These are phyloP conservation scores for Alternaria atra DNA, from an alignment of 2,329 filamentous ascomycete species.

Conservation along the genomic window DNA sequence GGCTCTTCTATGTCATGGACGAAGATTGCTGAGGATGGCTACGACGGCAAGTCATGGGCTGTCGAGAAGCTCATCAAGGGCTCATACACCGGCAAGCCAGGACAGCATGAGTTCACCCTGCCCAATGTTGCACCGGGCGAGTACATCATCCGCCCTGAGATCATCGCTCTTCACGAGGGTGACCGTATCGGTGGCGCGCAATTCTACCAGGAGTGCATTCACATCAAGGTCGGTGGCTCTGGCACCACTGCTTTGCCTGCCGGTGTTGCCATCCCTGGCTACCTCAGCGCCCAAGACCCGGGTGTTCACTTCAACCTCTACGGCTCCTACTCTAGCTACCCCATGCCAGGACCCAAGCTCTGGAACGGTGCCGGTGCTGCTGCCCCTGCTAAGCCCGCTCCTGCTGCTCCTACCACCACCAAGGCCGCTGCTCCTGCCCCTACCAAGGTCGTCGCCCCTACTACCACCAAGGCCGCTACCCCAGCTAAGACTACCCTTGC, in stretches of 20 bases:
- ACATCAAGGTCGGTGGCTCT: slow-evolving; percentile 51
- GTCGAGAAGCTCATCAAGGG: slow-evolving; percentile 50
- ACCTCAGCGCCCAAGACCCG: slow-evolving; percentile 51
- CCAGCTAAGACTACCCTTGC: slow-evolving; percentile 31
- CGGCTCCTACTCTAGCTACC: slow-evolving; percentile 47
- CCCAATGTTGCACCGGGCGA: slow-evolving; percentile 53
- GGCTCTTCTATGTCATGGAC: slow-evolving; percentile 59
- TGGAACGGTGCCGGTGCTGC: slow-evolving; percentile 41
- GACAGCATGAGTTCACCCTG: slow-evolving; percentile 54
- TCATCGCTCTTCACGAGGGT: slow-evolving; percentile 57
- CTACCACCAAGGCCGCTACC: slow-evolving; percentile 12
- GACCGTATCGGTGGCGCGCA: slow-evolving; percentile 51
- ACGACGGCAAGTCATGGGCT: slow-evolving; percentile 49
- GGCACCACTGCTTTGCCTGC: slow-evolving; percentile 46
- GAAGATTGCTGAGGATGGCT: slow-evolving; percentile 54
- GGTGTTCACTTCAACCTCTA: slow-evolving; percentile 57
- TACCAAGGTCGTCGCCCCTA: slow-evolving; percentile 14
- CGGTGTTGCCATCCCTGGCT: slow-evolving; percentile 58
- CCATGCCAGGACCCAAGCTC: slow-evolving; percentile 45
- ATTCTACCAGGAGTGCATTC: slow-evolving; percentile 57
- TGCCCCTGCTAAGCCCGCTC: slow-evolving; percentile 19
- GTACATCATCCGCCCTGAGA: slow-evolving; percentile 56
- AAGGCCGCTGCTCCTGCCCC: slow-evolving; percentile 18
- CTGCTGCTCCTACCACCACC: slow-evolving; percentile 20
- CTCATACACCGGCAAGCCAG: slow-evolving; percentile 44